Base-by-base conservation (phyloP, 768 basidiomycete species). In the Xerocomellus amylosporus region DNA sequence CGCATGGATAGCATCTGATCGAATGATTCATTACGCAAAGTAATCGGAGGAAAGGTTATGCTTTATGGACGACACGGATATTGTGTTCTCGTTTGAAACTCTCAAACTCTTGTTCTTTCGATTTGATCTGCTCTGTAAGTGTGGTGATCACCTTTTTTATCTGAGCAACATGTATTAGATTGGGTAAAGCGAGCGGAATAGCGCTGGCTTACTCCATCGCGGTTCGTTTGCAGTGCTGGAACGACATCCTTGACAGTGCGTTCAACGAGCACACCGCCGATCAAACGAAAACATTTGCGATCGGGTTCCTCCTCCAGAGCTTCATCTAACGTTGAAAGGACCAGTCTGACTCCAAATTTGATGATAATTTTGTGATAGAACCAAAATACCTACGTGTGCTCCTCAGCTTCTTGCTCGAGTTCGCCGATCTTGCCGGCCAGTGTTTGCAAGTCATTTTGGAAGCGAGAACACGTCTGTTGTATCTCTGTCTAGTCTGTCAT, bases 221-320 rank as follows among this genome's bases (percentile, higher is more conserved):
- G 78, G 64, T 94, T 98, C n/a, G 87, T 91, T 70, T 90, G 83
- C 41, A 99, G 74, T 28, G 88, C 85, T 36, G 97, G 96, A 36
- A 90, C 86, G 46, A 98, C 92, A 61, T 98, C 96, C 67, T 88
- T 86, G 43, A 98, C 97, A 2, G 95, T 98, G 44, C 95, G 81
- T 69, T 98, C 94, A 28, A 98, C 96, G 15, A 99, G 80, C 7
- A 97, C 87, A 28, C 96, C 96, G 6, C 97, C 97, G 59, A 99
- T 89, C 61, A 98, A 79, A 49, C 96, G 86, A 75, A 98, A 99
- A 73, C 97, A 98, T 75, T 93, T 94, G 53, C 97, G 86, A 71
- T 86, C 81, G 17, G 96, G 94, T 54, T 95, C 90, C 54, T 85
- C 82, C n/a, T 76, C 77, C 37, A 93, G 74, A 10, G 86, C 85